Base-by-base conservation (phyloP, 2,329 filamentous ascomycete species). In the Chrysoporthe austroafricana region DNA sequence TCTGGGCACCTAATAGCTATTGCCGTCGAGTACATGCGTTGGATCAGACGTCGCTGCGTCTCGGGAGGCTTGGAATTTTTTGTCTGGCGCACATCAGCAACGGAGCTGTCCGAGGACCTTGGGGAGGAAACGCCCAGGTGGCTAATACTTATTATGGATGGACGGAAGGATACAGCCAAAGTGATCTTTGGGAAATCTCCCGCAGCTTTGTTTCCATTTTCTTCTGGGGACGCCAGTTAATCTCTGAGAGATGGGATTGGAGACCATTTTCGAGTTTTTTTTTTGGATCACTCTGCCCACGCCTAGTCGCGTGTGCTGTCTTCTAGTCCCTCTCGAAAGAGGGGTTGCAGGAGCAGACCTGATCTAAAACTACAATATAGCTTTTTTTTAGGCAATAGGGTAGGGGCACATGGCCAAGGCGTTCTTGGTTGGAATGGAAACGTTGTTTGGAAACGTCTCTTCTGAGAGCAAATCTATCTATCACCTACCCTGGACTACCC, bases 91-190 rank as follows among this genome's bases (percentile, higher is more conserved):
- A 59, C 36, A 43, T 39, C 60, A 66, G 39, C 43, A 66, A 66
- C 32, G 50, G 34, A 60, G 66, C 58, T 69, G 67, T 71, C 66
- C 26, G 71, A 62, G 68, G 61, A 71, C 72, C 43, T 57, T 58
- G 57, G 63, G 66, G 42, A 67, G 71, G 54, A 70, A 72, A 72
- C 69, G 73, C 74, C 75, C 75, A 73, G 74, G 75, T 71, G 74
- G 75, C 72, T 73, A 70, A 70, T 70, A 66, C 57, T 44, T 66
- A 69, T 64, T 64, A 48, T 26, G 54, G 71, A 74, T 76, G 74
- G 48, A 72, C 74, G 73, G 72, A 73, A 71, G 44, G 52, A 42
- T 46, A 57, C 54, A 63, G 54, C 43, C 62, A 64, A 59, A 54
- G 50, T 43, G 21, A 13, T 26, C 4, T 54, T 6, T 54, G 11